Conservation (phyloP, 2,329 filamentous ascomycete species). For the Diplodia seriata region DNA sequence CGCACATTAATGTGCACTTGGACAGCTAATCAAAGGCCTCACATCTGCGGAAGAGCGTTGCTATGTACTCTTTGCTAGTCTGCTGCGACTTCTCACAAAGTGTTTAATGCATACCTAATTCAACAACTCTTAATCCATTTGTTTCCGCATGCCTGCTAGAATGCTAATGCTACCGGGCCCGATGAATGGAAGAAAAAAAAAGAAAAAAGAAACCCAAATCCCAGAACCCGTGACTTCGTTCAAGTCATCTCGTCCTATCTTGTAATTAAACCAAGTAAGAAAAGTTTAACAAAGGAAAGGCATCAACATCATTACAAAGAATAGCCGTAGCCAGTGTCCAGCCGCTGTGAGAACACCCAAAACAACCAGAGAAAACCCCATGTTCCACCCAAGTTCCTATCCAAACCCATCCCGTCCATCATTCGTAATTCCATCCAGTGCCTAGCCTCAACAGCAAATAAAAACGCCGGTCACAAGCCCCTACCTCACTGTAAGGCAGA, state of each 20-base stretch:
- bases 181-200: neutral
- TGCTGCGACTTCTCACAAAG: too few relatives aligned
- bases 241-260: slow-evolving; percentile 7
- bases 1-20: too few relatives aligned
- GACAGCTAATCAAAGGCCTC: too few relatives aligned
- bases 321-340: slow-evolving; percentile 25
- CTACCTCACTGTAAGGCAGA: slow-evolving; percentile 5
- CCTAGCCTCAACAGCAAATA: neutral
- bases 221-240: slow-evolving; percentile 2
- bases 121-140: neutral
- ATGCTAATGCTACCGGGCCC: slow-evolving; percentile 8
- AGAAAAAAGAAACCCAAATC: neutral
- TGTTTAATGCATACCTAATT: neutral
- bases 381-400: neutral
- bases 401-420: neutral
- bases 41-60: too few relatives aligned
- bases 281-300: slow-evolving; percentile 1
- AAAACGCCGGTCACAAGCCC: neutral
- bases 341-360: neutral
- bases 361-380: neutral
- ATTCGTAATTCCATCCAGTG: neutral
- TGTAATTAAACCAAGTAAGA: slow-evolving; percentile 1
- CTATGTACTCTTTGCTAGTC: too few relatives aligned
- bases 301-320: slow-evolving; percentile 23
- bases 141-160: neutral